Conservation (phyloP, 768 basidiomycete species). For the Panellus pusillus region DNA sequence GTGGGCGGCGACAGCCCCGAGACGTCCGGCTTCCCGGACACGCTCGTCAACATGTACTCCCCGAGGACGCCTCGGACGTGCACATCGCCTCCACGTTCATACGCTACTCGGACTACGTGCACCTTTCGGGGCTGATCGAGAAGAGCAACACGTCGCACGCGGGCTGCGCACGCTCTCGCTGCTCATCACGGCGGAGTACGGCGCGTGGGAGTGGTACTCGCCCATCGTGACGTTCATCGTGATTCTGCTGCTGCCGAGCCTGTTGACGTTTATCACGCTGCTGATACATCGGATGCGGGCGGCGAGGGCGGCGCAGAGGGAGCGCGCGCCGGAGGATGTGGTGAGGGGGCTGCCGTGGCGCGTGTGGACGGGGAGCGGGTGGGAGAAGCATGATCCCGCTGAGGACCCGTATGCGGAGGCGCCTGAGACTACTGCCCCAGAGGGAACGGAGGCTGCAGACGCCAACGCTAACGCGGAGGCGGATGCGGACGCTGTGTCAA, state of each 20-base stretch:
- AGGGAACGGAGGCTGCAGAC: constrained; percentile 23
- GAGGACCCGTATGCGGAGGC: constrained; percentile 32
- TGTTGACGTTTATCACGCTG: constrained; percentile 85
- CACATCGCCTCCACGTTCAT: constrained; percentile 86
- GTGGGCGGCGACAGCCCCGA: constrained; percentile 82
- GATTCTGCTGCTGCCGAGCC: constrained; percentile 86
- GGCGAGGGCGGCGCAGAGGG: constrained; percentile 76
- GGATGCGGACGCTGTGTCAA: neutral
- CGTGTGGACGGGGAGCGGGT: constrained; percentile 78
- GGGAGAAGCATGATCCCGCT: constrained; percentile 70
- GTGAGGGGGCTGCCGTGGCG: constrained; percentile 80
- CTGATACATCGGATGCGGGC: constrained; percentile 85
- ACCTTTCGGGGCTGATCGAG: constrained; percentile 67
- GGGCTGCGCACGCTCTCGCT: constrained; percentile 71
- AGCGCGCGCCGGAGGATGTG: constrained; percentile 79
- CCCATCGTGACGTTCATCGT: constrained; percentile 85
- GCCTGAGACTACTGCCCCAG: constrained; percentile 32
- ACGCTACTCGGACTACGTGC: constrained; percentile 75
- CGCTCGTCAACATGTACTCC: constrained; percentile 82
- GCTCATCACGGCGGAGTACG: constrained; percentile 75
- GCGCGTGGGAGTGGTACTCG: constrained; percentile 94
- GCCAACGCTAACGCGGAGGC: too few species aligned
- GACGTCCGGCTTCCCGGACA: constrained; percentile 65
- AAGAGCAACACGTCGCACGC: constrained; percentile 79
- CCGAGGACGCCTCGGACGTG: constrained; percentile 86